Conservation (phyloP, 139 green algal genomes). For the Coelastrella sp. region DNA sequence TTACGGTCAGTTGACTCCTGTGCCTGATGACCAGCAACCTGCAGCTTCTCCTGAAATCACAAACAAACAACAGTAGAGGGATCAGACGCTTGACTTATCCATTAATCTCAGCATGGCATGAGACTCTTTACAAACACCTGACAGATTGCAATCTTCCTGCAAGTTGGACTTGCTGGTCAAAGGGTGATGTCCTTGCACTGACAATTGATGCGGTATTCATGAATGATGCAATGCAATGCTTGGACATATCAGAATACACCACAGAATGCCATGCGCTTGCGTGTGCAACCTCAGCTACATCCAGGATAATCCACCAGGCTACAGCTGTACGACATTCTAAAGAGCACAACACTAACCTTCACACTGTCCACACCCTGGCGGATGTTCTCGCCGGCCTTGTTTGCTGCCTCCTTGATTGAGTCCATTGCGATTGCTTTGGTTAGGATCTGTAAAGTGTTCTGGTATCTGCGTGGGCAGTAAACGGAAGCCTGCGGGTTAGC, state of each 20-base stretch:
- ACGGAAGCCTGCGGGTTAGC: not conserved
- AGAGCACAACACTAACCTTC: not conserved
- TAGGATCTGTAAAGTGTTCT: not conserved
- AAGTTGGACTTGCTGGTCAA: no score
- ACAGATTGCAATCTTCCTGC: no score
- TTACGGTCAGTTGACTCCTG: not conserved
- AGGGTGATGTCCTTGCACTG: no score
- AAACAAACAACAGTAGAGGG: not conserved
- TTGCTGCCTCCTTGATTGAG: constrained; percentile 17
- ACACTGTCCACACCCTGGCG: not conserved
- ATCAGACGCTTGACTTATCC: not conserved
- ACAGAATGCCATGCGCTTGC: no score
- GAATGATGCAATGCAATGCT: no score
- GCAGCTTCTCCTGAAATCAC: not conserved
- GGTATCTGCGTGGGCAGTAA: not conserved
- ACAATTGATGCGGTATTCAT: no score
- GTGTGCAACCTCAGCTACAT: no score
- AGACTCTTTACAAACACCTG: no score
- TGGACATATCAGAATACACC: no score
- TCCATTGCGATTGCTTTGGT: not conserved
- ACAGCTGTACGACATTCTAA: not conserved
- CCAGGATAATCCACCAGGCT: no score
- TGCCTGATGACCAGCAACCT: not conserved
- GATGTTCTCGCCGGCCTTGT: constrained; percentile 4
- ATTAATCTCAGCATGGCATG: no score